Evolutionary conservation across 352 stramenopile species (phyloP).

Genomic region (Globisporangium irregulare): DNA sequence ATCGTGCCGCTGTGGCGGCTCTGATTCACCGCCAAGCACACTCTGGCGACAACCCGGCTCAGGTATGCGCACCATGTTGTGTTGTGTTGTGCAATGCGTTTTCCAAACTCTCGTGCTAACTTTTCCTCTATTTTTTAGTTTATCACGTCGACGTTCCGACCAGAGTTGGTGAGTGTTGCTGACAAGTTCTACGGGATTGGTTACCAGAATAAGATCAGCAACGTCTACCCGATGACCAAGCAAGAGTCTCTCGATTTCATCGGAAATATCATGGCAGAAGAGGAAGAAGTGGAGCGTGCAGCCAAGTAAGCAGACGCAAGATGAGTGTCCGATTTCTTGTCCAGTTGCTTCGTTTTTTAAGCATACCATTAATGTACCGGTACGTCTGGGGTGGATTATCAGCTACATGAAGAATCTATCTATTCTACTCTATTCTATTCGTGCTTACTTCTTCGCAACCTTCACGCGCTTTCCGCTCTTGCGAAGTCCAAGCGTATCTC

Average conservation of each 20-base stretch:
- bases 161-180: slow-evolving; percentile 96
- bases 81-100: background rate
- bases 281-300: slow-evolving; percentile 63
- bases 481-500: slow-evolving; percentile 61
- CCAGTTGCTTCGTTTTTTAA: background rate
- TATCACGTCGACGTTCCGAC: slow-evolving; percentile 99
- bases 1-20: slow-evolving; percentile 94
- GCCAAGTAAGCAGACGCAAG: slow-evolving; percentile 21
- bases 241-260: slow-evolving; percentile 98
- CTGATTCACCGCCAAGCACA: slow-evolving; percentile 97
- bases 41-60: slow-evolving; percentile 93
- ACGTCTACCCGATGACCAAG: slow-evolving; percentile 92
- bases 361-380: background rate
- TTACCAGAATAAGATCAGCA: slow-evolving; percentile 98
- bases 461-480: slow-evolving; percentile 73
- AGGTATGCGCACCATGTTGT: slow-evolving; percentile 54
- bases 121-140: slow-evolving; percentile 48
- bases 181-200: slow-evolving; percentile 98
- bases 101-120: slow-evolving; percentile 6
- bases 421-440: slow-evolving; percentile 12
- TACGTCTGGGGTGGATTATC: background rate
- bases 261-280: slow-evolving; percentile 86
- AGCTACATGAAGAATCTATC: slow-evolving; percentile 2
- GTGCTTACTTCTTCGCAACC: slow-evolving; percentile 21
- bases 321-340: background rate